A percentile compares a stretch with the other conserved stretches of the same genome.
Evolutionary conservation across 495 filamentous ascomycete genomes (phyloP).

Genomic region (Schizothecium vesticola): DNA sequence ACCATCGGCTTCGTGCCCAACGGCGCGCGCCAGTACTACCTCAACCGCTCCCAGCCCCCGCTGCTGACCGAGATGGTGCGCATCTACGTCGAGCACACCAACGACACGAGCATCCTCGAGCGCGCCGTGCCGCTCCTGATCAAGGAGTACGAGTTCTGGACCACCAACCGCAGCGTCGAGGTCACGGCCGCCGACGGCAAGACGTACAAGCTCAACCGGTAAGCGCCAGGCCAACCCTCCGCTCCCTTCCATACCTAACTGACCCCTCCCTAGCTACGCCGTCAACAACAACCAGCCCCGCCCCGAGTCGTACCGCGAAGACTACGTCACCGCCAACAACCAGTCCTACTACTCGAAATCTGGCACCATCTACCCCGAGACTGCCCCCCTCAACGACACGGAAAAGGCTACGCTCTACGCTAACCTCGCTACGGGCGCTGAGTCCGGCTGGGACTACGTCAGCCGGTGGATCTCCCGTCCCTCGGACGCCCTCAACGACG

Average conservation of each 20-base stretch:
- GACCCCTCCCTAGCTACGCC: constrained; percentile 27
- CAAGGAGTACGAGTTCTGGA: constrained; percentile 46
- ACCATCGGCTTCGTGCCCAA: constrained; percentile 48
- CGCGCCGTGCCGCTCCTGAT: constrained; percentile 43
- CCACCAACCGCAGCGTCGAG: constrained; percentile 37
- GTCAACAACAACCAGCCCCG: constrained; percentile 46
- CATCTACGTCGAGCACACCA: constrained; percentile 44
- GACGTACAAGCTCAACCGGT: constrained; percentile 40
- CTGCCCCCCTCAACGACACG: constrained; percentile 31
- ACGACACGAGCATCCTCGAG: constrained; percentile 43
- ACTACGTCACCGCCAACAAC: constrained; percentile 45
- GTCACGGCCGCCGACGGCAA: constrained; percentile 28
- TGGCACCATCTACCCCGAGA: constrained; percentile 46
- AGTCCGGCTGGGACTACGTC: constrained; percentile 46
- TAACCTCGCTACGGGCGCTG: constrained; percentile 45
- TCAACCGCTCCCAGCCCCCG: constrained; percentile 46
- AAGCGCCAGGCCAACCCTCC: constrained; percentile 3
- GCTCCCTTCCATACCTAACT: constrained; percentile 1
- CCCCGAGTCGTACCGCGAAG: constrained; percentile 47
- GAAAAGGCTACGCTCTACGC: constrained; percentile 38
- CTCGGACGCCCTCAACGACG: constrained; percentile 38
- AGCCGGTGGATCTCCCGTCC: constrained; percentile 38
- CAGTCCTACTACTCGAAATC: constrained; percentile 38
- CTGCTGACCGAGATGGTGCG: constrained; percentile 47
- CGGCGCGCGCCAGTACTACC: constrained; percentile 44